Conservation (phyloP, 768 basidiomycete species). For the Lactarius sp. region DNA sequence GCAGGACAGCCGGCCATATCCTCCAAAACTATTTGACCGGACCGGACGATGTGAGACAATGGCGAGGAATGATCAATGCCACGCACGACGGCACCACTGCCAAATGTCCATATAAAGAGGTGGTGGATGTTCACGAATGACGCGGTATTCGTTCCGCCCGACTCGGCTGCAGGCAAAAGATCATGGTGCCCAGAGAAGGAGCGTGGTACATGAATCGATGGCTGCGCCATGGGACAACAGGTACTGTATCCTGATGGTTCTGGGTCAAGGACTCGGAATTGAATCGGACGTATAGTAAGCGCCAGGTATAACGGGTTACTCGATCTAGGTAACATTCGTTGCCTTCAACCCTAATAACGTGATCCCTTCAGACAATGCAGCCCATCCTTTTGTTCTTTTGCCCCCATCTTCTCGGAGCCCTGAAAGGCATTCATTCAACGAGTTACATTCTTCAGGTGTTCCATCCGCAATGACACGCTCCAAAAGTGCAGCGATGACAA, state of each 20-base stretch:
- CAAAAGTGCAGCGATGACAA: constrained; percentile 70
- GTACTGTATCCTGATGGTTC: background rate
- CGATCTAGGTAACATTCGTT: background rate
- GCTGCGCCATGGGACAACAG: background rate
- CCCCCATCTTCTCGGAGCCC: constrained; percentile 5
- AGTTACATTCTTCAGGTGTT: constrained; percentile 7
- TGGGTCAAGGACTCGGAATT: background rate
- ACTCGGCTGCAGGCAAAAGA: constrained; percentile 16
- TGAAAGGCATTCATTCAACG: constrained; percentile 5
- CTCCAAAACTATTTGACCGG: constrained; percentile 42
- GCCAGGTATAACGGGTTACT: background rate
- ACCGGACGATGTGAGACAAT: background rate
- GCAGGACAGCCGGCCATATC: constrained; percentile 63
- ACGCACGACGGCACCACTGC: constrained; percentile 5
- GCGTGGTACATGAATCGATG: background rate
- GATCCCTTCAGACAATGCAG: constrained; percentile 8
- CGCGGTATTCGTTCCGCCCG: background rate
- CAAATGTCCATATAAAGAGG: constrained; percentile 33
- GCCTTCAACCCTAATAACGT: background rate
- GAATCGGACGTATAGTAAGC: background rate
- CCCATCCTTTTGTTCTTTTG: constrained; percentile 12
- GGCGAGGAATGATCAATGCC: constrained; percentile 10
- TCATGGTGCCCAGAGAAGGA: background rate
- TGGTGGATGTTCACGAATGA: background rate
- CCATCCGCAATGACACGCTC: constrained; percentile 41